phyloP scores from a whole-genome alignment of 2,329 filamentous ascomycete species.

The Stachybotrys chartarum region DNA sequence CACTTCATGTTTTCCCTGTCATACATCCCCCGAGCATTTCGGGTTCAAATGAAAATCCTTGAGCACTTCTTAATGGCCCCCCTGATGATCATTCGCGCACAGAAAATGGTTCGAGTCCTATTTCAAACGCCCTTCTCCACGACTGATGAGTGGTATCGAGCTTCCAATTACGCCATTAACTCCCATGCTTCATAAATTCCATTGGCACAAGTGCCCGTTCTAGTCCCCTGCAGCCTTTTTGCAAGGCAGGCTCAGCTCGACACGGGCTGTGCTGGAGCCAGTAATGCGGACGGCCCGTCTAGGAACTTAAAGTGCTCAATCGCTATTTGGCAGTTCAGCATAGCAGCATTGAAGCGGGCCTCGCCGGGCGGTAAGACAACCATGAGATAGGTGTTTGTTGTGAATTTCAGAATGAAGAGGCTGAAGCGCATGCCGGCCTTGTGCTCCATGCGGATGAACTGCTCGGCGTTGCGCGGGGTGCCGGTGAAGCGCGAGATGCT shows the following conservation, averaged over 20 bases:
- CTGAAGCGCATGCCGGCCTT: constrained; percentile 74
- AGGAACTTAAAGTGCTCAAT: constrained; percentile 70
- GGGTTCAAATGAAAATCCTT: background rate
- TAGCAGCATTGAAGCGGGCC: constrained; percentile 81
- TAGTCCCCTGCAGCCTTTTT: background rate
- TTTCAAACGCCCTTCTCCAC: background rate
- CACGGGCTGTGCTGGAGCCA: background rate
- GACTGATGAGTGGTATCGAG: background rate
- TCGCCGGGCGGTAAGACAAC: constrained; percentile 88
- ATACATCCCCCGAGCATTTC: background rate
- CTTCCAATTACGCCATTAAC: background rate
- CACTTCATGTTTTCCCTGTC: background rate
- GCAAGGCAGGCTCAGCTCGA: background rate
- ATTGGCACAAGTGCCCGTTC: background rate
- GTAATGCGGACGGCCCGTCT: constrained; percentile 36
- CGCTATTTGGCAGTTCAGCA: constrained; percentile 84
- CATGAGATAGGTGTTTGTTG: constrained; percentile 94
- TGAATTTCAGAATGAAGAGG: constrained; percentile 91
- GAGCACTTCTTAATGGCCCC: background rate
- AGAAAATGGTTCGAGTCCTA: background rate
- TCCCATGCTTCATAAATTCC: background rate
- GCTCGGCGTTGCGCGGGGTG: constrained; percentile 72
- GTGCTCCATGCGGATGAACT: constrained; percentile 75
- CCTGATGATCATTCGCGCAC: background rate
- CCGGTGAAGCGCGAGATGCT: constrained; percentile 67